Base-by-base conservation (phyloP, 352 stramenopile genomes). In the Phytophthora multivora region DNA sequence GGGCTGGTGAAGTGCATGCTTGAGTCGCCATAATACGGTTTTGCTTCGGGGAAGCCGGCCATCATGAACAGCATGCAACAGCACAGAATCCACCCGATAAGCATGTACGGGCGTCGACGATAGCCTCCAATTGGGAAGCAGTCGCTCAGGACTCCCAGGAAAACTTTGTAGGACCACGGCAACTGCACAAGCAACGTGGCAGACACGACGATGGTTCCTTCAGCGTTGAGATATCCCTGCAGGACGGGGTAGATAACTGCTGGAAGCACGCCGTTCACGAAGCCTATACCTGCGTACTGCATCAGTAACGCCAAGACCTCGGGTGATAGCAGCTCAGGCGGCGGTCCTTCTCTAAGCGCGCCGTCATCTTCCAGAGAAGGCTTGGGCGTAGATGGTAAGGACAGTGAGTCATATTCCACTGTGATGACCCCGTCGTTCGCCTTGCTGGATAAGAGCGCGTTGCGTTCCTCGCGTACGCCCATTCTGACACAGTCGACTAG, bases 81-180 rank as follows among this genome's bases (percentile, higher is more conserved):
- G 35, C 70, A 85, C 5, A 88, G 41, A 39, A 70, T 1, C 80
- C 80, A 90, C 11, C 80, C 80, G 4, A 86, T 38, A 3, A 82
- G 38, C 68, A 90, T 88, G 60, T 88, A 90, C 4, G 80, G 76
- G 1, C 74, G 70, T 26, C 79, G 75, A 25, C 80, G 75, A 48
- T 77, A 88, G 19, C 79, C 79, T 26, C 43, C 63, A 49, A 90
- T 73, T n/a, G 80, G 79, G 33, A 88, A 76, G 31, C 77, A 88
- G 66, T 90, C 80, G 41, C 74, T 86, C 21, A 87, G 23, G 30
- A 90, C 63, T 26, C 80, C 78, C 19, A 82, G 59, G 30, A 90
- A 84, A 18, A 87, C 39, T 47, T 88, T 88, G 52, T 79, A 86
- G 11, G 69, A 83, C 77, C 79, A 90, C 8, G 77, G 72, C 0